Base-by-base conservation (phyloP, 2,329 filamentous ascomycete genomes). In the Hypoxylon rubiginosum region DNA sequence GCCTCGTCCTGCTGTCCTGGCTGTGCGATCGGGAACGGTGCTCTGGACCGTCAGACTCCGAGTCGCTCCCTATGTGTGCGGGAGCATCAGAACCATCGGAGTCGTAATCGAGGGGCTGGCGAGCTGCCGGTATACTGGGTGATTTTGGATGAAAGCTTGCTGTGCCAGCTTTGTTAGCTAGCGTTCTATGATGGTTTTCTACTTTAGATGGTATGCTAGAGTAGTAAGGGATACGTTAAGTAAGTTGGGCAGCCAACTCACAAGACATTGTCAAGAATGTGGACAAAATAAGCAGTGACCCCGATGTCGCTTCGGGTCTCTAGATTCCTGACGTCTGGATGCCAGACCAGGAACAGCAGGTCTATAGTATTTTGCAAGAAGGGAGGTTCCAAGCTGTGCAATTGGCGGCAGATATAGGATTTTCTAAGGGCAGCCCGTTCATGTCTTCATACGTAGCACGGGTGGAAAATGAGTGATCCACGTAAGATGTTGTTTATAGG, bases 31-130 rank as follows among this genome's bases (percentile, higher is more conserved):
- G 15, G 24, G 54, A 36, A 39, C 51, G 48, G 10, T 68, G 58
- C 21, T 70, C 64, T 28, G 65, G 73, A 26, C 70, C 70, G 11
- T 78, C 78, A 15, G 77, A 75, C 48, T 78, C 79, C 30, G 75
- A 76, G 67, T 78, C 75, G 71, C 75, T 74, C 24, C 73, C 76
- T 52, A 75, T 70, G 51, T 75, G 74, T 58, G 68, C 70, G n/a
- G 68, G 69, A 49, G 75, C 72, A 68, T 78, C 78, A 46, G 79
- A 79, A 41, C 77, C 79, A 57, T 82, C 80, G 32, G 78, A 79
- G 49, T 81, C 79, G 34, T 72, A 74, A 41, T 76, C 71, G 49
- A 75, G 70, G 8, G 74, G 68, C 68, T 76, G 74, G 58, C 75
- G 73, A n/a, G 73, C 73, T 48, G 75, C 72, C 34, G 73, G 59